These are phyloP conservation scores for Corchorus olitorius DNA, from an alignment of 345 rosid genomes.

Conservation along the genomic window DNA sequence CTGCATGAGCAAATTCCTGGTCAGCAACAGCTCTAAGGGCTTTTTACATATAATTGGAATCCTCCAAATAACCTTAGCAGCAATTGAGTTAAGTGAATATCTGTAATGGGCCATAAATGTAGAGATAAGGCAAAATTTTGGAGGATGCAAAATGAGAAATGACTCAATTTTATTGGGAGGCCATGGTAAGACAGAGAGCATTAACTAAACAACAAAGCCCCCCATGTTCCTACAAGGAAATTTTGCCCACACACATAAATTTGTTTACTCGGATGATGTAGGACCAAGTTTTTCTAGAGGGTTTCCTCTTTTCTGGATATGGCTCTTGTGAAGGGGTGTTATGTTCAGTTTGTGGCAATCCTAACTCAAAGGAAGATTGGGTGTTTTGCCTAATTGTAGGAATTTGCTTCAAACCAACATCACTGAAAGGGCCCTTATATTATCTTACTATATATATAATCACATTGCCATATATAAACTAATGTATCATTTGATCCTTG, in stretches of 20 bases:
- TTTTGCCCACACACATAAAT: not conserved
- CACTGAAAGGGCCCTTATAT: too few species aligned
- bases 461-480: too few species aligned
- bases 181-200: not conserved
- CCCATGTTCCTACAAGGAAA: not conserved
- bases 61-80: not conserved
- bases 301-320: not conserved
- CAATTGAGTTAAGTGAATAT: not conserved
- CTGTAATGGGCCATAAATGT: not conserved
- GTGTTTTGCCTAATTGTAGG: too few species aligned
- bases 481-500: too few species aligned
- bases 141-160: not conserved
- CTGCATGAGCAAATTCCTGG: not conserved
- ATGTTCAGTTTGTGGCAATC: not conserved
- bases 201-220: not conserved
- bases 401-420: too few species aligned
- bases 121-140: not conserved
- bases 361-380: not conserved
- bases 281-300: not conserved
- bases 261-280: not conserved
- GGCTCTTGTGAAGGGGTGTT: not conserved
- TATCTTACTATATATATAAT: too few species aligned
- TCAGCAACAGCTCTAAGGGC: not conserved
- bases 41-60: not conserved
- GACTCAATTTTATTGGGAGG: not conserved